Evolutionary conservation across 768 basidiomycete species (phyloP).

Genomic region (Boletus reticuloceps): DNA sequence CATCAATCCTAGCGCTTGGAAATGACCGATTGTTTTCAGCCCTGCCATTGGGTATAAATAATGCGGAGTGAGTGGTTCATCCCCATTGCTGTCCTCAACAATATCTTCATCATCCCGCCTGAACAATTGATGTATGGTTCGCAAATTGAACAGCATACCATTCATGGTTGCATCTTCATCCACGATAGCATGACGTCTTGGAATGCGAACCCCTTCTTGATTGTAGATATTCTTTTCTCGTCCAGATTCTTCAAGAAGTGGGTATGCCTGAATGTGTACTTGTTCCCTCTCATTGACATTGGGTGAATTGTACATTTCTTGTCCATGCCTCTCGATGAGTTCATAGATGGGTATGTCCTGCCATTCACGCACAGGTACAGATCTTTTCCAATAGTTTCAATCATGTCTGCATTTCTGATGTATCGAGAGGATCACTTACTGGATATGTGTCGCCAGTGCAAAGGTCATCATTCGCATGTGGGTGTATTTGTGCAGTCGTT

Average conservation of each 20-base stretch:
- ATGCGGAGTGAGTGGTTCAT: background rate
- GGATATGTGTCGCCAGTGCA: background rate
- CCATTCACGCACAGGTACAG: background rate
- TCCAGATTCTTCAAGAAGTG: background rate
- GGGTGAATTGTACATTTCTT: background rate
- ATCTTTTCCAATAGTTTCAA: background rate
- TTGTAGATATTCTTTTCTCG: background rate
- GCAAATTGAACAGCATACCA: background rate
- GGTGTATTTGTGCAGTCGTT: background rate
- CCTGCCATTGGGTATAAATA: constrained; percentile 1
- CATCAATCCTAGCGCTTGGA: too few relatives aligned
- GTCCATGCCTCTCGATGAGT: background rate
- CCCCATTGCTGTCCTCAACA: background rate
- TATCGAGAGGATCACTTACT: too few relatives aligned
- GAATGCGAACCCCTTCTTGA: background rate
- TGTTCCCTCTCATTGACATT: background rate
- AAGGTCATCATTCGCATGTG: background rate
- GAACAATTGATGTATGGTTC: background rate
- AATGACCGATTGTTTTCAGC: too few relatives aligned
- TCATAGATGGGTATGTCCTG: background rate
- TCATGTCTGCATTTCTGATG: too few relatives aligned
- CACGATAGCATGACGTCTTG: background rate
- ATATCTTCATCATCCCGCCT: background rate
- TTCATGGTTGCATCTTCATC: background rate
- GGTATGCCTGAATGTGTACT: background rate